Evolutionary conservation across 2,329 filamentous ascomycete genomes (phyloP).

Genomic region (Whalleya microplaca): DNA sequence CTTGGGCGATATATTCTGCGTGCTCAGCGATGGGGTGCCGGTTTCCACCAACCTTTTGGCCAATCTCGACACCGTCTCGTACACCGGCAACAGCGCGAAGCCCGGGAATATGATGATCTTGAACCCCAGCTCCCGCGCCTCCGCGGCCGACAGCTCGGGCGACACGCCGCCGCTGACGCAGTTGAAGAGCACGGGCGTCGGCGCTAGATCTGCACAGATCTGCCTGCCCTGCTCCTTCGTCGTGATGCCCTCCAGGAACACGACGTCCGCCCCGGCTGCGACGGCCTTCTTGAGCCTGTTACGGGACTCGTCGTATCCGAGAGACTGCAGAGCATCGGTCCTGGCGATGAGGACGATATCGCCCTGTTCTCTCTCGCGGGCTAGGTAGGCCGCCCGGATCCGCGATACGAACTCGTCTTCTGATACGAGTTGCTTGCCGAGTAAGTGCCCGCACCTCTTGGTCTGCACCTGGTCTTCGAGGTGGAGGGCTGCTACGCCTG

Average conservation of each 20-base stretch:
- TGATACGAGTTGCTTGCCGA: constrained; percentile 39
- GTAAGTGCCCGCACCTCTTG: constrained; percentile 44
- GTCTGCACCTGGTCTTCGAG: constrained; percentile 41
- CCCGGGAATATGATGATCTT: constrained; percentile 33
- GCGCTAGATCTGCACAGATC: constrained; percentile 37
- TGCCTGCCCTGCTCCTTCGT: constrained; percentile 40
- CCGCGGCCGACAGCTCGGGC: constrained; percentile 24
- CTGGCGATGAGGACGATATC: constrained; percentile 63
- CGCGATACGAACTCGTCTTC: constrained; percentile 33
- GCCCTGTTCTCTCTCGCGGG: constrained; percentile 40
- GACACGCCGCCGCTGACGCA: constrained; percentile 32
- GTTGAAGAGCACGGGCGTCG: constrained; percentile 31
- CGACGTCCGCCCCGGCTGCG: constrained; percentile 53
- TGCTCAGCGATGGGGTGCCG: constrained; percentile 18
- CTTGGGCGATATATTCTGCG: constrained; percentile 14
- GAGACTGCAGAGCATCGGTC: constrained; percentile 55
- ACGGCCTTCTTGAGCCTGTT: constrained; percentile 47
- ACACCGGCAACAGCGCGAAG: constrained; percentile 29
- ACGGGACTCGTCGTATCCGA: constrained; percentile 54
- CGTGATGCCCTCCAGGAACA: constrained; percentile 55
- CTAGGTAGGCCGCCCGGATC: constrained; percentile 38
- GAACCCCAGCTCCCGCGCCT: constrained; percentile 30
- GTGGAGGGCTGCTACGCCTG: constrained; percentile 36
- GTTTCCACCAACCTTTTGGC: constrained; percentile 27
- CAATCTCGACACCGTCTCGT: constrained; percentile 26